Conservation (phyloP, 108 stramenopile genomes). For the Aurantiochytrium sp. region DNA sequence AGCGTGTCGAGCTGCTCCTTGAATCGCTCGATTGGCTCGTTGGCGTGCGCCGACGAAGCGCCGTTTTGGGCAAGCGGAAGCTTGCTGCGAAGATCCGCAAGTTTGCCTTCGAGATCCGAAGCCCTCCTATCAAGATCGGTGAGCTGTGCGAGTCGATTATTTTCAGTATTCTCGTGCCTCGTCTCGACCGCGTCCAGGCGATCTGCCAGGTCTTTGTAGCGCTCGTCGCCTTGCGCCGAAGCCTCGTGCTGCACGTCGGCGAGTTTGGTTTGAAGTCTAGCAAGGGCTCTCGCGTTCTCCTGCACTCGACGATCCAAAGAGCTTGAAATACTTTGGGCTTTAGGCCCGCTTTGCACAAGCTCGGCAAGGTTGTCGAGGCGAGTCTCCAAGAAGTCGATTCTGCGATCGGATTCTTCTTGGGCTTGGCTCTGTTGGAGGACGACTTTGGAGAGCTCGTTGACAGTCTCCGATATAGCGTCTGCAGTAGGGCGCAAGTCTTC, state of each 20-base stretch:
- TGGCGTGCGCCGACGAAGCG: too few relatives aligned
- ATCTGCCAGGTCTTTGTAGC: neutral
- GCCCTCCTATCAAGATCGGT: neutral
- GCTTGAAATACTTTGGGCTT: neutral
- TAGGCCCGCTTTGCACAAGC: too few relatives aligned
- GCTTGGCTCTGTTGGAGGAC: neutral
- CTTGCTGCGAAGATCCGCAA: neutral
- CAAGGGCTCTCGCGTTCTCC: neutral
- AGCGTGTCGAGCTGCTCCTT: neutral
- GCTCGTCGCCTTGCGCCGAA: neutral
- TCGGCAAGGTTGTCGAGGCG: neutral
- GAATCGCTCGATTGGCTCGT: neutral
- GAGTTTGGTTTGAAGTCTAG: neutral
- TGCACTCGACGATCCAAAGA: neutral
- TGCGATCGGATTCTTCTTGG: neutral
- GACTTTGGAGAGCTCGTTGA: neutral
- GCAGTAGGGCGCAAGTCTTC: neutral
- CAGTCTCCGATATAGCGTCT: neutral
- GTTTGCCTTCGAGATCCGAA: neutral
- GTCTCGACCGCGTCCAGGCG: neutral
- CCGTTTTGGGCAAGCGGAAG: neutral
- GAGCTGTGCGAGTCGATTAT: neutral
- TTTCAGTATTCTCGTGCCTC: neutral
- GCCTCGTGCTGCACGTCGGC: neutral
- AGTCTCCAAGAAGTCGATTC: neutral